These are phyloP conservation scores for Xylaria sp. DNA, from an alignment of 2,329 filamentous ascomycete genomes.

Conservation along the genomic window DNA sequence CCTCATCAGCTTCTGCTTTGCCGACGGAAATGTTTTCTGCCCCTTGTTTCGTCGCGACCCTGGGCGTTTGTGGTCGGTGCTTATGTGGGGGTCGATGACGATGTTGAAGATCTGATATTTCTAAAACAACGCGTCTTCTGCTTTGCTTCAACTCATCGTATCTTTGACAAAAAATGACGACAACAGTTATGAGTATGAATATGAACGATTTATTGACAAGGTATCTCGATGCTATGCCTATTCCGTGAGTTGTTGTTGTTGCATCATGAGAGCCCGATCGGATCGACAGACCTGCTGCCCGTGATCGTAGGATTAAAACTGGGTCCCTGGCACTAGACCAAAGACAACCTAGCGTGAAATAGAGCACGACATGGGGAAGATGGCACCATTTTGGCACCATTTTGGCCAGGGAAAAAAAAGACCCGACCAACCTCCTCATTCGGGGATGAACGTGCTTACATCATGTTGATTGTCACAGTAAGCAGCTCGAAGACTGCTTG, in stretches of 20 bases:
- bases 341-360: too few species aligned
- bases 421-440: too few species aligned
- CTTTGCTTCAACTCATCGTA: background rate
- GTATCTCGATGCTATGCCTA: background rate
- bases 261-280: background rate
- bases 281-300: background rate
- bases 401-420: too few species aligned
- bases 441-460: too few species aligned
- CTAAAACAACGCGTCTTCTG: background rate
- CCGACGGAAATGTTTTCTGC: background rate
- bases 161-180: background rate
- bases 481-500: too few species aligned
- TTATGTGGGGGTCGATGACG: background rate
- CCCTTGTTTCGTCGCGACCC: background rate
- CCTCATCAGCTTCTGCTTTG: conserved; percentile 27
- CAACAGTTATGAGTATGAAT: background rate
- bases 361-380: too few species aligned
- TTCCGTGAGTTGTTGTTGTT: background rate
- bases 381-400: too few species aligned
- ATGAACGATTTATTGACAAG: background rate
- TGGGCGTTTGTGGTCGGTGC: background rate
- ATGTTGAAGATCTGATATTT: background rate
- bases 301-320: too few species aligned
- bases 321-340: too few species aligned
- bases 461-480: too few species aligned